Evolutionary conservation across 371 early-diverging fungal species (phyloP).

Genomic region (Rhizomucor pusillus): DNA sequence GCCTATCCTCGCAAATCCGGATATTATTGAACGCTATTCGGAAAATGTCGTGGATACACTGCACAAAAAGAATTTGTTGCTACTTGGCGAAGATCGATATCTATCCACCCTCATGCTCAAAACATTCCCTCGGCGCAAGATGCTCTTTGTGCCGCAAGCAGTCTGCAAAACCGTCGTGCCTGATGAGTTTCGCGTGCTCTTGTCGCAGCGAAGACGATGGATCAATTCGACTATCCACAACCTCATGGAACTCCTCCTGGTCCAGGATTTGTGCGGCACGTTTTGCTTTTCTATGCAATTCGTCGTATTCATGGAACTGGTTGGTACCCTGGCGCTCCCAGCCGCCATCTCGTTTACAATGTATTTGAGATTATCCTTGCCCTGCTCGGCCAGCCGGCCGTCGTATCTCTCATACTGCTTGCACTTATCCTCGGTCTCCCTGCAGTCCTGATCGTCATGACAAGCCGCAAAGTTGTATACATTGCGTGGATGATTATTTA

Average conservation of each 20-base stretch:
- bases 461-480: constrained; percentile 76
- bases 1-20: constrained; percentile 82
- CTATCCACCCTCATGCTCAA: constrained; percentile 91
- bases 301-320: constrained; percentile 92
- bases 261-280: constrained; percentile 95
- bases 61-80: constrained; percentile 94
- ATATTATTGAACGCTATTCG: constrained; percentile 87
- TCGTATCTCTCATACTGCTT: constrained; percentile 75
- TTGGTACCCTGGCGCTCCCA: constrained; percentile 96
- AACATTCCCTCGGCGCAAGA: constrained; percentile 86
- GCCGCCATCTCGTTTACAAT: constrained; percentile 91
- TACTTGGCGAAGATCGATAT: constrained; percentile 94
- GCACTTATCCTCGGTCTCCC: constrained; percentile 75
- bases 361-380: constrained; percentile 66
- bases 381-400: constrained; percentile 41
- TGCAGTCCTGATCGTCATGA: constrained; percentile 81
- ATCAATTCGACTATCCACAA: constrained; percentile 64
- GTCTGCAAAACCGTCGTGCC: constrained; percentile 97
- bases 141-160: constrained; percentile 91
- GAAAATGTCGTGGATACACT: constrained; percentile 89
- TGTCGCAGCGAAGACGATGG: constrained; percentile 97
- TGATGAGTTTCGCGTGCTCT: constrained; percentile 81
- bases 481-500: constrained; percentile 71
- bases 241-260: constrained; percentile 89
- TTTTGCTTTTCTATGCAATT: constrained; percentile 99